Conservation (phyloP, 805 yeast genomes). For the Spathaspora girioi region DNA sequence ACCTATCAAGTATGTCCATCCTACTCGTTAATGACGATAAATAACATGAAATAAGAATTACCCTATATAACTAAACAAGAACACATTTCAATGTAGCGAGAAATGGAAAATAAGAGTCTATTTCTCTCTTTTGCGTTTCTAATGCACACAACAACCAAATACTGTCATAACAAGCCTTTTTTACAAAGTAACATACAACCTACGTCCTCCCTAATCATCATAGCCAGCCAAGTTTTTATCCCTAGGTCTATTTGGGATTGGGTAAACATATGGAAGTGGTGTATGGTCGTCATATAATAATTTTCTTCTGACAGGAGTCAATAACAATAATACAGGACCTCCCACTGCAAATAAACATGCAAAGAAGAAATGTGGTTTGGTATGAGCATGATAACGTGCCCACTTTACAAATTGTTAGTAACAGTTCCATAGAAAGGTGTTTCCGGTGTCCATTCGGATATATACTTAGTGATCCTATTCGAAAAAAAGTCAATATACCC, state of each 20-base stretch:
- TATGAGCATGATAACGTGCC: slow-evolving; percentile 73
- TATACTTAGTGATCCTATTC: not conserved
- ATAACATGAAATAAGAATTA: not conserved
- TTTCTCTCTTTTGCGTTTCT: not conserved
- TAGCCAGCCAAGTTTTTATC: slow-evolving; percentile 47
- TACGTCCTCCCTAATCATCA: slow-evolving; percentile 37
- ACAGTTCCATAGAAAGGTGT: not conserved
- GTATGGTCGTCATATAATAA: slow-evolving; percentile 61
- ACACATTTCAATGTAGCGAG: not conserved
- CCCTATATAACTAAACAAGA: not conserved
- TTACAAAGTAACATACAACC: not conserved
- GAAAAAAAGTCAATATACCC: not conserved
- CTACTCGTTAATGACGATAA: not conserved
- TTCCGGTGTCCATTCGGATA: not conserved
- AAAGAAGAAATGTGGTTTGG: slow-evolving; percentile 70
- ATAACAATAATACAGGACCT: slow-evolving; percentile 62
- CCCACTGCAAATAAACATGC: slow-evolving; percentile 60
- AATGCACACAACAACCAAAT: not conserved
- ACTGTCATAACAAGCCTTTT: not conserved
- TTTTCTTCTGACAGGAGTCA: slow-evolving; percentile 68
- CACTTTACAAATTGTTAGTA: slow-evolving; percentile 38
- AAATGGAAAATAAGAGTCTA: not conserved
- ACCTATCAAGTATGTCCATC: not conserved
- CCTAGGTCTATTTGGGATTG: slow-evolving; percentile 54
- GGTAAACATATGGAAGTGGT: slow-evolving; percentile 61